Base-by-base conservation (phyloP, 2,329 filamentous ascomycete species). In the Ophiostoma piceae region DNA sequence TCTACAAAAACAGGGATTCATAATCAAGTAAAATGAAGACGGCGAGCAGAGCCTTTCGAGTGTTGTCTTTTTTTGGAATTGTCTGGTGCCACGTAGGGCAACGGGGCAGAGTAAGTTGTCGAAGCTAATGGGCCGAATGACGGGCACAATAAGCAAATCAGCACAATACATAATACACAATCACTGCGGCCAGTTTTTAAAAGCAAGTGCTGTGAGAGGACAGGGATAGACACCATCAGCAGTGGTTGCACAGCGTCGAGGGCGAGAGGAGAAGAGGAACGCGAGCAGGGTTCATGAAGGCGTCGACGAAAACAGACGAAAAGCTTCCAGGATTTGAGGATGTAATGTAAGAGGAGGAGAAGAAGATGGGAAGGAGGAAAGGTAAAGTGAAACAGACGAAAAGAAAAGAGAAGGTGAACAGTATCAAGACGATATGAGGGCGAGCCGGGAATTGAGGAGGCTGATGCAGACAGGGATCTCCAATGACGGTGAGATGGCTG, bases 261-360 rank as follows among this genome's bases (percentile, higher is more conserved):
- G 26, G 22, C 22, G 9, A 32, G 26, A 32, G 57, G 57, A 32
- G 26, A 12, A 62, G 57, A 19, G 16, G 19, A 26, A 26, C 51
- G 7, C 11, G 26, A 62, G 57, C 57, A 62, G 8, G 57, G 57
- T 62, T 29, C 57, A 62, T 19, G 51, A 62, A 16, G 57, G 57
- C 57, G 22, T 62, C 22, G 22, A 62, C 57, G 57, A 62, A 62
- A 62, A 62, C 54, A 5, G 54, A 60, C 57, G 26, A 62, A 32
- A 62, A 29, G 22, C 14, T 47, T 12, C 5, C 41, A n/a, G 43
- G 19, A 47, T 47, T 19, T 29, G 26, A 29, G 26, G 26, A 29
- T 29, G 26, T 29, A 29, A 29, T 29, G 26, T 29, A 29, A 29
- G 43, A 47, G 16, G 43, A 47, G 43, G 43, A 60, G n/a, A 60